Conservation (phyloP, 805 yeast genomes). For the Candida takata region DNA sequence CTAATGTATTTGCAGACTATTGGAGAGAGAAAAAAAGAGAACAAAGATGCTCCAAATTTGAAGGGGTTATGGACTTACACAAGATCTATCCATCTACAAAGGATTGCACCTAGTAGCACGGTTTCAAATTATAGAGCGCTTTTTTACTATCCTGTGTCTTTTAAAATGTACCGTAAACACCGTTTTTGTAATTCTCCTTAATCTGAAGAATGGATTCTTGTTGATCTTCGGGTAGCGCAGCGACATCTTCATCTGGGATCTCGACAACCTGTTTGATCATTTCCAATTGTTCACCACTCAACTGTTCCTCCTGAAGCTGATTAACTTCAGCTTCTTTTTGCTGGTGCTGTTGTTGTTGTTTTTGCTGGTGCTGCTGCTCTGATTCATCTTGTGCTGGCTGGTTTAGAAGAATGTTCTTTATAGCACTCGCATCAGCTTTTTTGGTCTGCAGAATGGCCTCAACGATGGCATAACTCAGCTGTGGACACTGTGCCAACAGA, state of each 20-base stretch:
- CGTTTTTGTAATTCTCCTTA: constrained; percentile 23
- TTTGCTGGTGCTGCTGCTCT: neutral
- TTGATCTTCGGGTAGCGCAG: constrained; percentile 45
- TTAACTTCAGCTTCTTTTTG: constrained; percentile 1
- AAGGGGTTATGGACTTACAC: no score
- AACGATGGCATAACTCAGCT: constrained; percentile 73
- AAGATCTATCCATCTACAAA: no score
- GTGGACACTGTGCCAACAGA: constrained; percentile 67
- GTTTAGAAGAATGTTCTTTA: constrained; percentile 34
- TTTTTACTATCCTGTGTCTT: no score
- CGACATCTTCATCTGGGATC: constrained; percentile 45
- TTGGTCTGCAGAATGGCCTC: constrained; percentile 47
- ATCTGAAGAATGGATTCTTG: constrained; percentile 23
- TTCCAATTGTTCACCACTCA: constrained; percentile 34
- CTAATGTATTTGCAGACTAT: no score
- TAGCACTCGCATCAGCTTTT: constrained; percentile 3
- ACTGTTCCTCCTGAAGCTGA: constrained; percentile 7
- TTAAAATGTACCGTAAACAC: constrained; percentile 20
- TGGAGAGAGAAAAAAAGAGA: no score
- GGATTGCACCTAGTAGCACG: no score
- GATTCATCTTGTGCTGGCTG: neutral
- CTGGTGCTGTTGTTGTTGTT: neutral
- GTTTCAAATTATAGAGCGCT: no score
- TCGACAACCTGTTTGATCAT: constrained; percentile 46
- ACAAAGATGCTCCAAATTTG: no score